Evolutionary conservation across 108 stramenopile species (phyloP).

Genomic region (Cyclotella distinguenda): DNA sequence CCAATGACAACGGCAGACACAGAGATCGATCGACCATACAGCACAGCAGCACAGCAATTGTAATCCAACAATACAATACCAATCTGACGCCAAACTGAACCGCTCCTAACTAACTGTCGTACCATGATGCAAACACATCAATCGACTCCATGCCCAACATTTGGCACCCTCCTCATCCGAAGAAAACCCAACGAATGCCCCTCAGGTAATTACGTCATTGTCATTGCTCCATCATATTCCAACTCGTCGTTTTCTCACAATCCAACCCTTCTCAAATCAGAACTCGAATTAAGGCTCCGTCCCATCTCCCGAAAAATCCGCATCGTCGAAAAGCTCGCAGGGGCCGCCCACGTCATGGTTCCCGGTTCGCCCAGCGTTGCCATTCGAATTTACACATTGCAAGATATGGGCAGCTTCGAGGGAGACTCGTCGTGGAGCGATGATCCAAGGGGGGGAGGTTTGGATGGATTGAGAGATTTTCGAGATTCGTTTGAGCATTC

Average conservation of each 20-base stretch:
- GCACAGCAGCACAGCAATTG: too few species aligned
- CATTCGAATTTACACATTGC: constrained; percentile 40
- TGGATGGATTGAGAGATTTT: constrained; percentile 43
- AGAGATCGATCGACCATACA: too few species aligned
- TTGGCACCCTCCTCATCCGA: constrained; percentile 47
- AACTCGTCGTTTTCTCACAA: too few species aligned
- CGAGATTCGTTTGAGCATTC: constrained; percentile 52
- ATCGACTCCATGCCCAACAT: background rate
- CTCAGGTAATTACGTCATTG: constrained; percentile 18
- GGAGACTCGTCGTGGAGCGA: background rate
- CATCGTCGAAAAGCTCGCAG: constrained; percentile 52
- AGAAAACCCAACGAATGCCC: constrained; percentile 43
- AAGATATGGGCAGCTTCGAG: constrained; percentile 34
- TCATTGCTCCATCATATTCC: background rate
- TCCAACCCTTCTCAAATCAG: constrained; percentile 18
- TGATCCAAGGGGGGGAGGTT: background rate
- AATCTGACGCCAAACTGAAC: too few species aligned
- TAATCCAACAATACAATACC: too few species aligned
- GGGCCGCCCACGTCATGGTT: constrained; percentile 57
- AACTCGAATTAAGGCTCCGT: constrained; percentile 48
- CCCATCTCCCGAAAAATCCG: constrained; percentile 48
- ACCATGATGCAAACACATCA: constrained; percentile 2
- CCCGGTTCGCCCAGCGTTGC: constrained; percentile 46
- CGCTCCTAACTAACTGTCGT: background rate
- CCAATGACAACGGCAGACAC: too few species aligned